Conservation (phyloP, 495 filamentous ascomycete genomes). For the Bacidia rubella region DNA sequence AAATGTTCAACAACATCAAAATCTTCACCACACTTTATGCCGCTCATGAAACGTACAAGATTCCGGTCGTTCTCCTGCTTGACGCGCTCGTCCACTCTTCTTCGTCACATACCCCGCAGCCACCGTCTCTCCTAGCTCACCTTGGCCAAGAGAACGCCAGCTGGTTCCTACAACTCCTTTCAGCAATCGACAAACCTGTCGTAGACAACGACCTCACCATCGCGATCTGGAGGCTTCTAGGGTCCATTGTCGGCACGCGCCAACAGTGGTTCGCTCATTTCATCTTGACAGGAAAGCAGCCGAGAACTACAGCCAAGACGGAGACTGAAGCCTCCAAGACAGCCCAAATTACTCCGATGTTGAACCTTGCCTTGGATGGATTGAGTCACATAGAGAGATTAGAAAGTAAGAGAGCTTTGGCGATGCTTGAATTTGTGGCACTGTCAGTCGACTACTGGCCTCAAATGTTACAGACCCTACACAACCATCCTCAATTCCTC, state of each 20-base stretch:
- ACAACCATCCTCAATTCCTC: conserved; percentile 61
- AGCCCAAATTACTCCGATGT: conserved; percentile 46
- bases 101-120: conserved; percentile 41
- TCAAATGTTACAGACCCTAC: conserved; percentile 68
- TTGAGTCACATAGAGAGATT: conserved; percentile 54
- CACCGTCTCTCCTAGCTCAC: conserved; percentile 79
- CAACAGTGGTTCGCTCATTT: conserved; percentile 94
- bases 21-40: conserved; percentile 68
- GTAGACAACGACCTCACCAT: conserved; percentile 44
- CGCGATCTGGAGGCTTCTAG: conserved; percentile 71
- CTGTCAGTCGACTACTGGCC: conserved; percentile 84
- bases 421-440: conserved; percentile 74
- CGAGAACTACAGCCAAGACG: conserved; percentile 52
- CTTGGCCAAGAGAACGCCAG: conserved; percentile 69
- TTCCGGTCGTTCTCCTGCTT: conserved; percentile 52
- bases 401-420: conserved; percentile 46
- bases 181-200: conserved; percentile 65
- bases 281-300: conserved; percentile 75
- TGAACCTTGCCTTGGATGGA: conserved; percentile 60
- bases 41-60: conserved; percentile 49
- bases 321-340: conserved; percentile 29
- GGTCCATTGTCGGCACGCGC: conserved; percentile 73
- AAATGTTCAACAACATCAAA: conserved; percentile 64
- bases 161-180: conserved; percentile 66
- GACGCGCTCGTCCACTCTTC: conserved; percentile 59